Base-by-base conservation (phyloP, 2,329 filamentous ascomycete genomes). In the Akanthomyces lecanii region DNA sequence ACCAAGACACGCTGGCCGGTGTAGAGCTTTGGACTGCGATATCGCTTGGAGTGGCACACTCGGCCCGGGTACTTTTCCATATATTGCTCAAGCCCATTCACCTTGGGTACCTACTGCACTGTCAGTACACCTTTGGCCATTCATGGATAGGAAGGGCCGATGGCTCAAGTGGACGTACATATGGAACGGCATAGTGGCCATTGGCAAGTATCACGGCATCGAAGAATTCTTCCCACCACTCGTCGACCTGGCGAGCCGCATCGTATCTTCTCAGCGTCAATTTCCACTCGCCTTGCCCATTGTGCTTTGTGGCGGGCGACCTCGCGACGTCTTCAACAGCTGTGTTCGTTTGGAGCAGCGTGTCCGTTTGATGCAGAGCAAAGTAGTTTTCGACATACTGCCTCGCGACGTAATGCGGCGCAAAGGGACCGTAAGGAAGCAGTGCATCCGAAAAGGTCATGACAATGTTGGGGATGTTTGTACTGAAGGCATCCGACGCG, bases 311-410 rank as follows among this genome's bases (percentile, higher is more conserved):
- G 1, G 65, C 33, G 0, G 69, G 65, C 0, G 79, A 65, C 14
- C 69, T 72, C 0, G 77, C 73, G 0, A 85, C 67, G 54, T 83
- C 79, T 67, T 84, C 79, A 1, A 85, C 78, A 0, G 82, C 82
- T 0, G 82, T 84, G 42, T 79, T 80, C 14, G 85, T 72, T 0
- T 75, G 75, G 0, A 86, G 69, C 2, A 79, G 70, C 0, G 67
- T 59, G 64, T 86, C 83, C 0, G 76, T 76, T 48, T 75, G 72
- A 64, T 85, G 82, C 0, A 69, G 63, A 0, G 83, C 79, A 65
- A 85, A 82, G 65, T 86, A 85, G 38, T 78, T 79, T 62, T 84
- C 79, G 3, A 86, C 76, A 62, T 85, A 85, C 66, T 85, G 82
- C 2, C 79, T 77, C 0, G 84, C 79, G 0, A 86, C 71, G 64